Conservation (phyloP, 2,329 filamentous ascomycete species). For the Acarospora socialis region DNA sequence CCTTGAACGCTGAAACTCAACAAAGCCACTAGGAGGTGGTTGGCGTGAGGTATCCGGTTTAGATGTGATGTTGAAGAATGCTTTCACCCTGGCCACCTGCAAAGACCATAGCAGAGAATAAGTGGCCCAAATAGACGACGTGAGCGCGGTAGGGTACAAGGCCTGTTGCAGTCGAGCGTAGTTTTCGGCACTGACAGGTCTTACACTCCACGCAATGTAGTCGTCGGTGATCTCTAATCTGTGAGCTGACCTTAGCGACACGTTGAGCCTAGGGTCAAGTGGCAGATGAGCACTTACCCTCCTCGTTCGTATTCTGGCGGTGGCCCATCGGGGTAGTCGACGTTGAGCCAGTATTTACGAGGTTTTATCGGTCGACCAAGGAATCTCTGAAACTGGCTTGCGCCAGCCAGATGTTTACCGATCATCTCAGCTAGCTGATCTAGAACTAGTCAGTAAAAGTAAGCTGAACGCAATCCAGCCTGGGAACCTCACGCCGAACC, state of each 20-base stretch:
- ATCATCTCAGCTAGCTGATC: conserved; percentile 5
- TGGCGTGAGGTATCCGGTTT: conserved; percentile 19
- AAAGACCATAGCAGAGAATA: conserved; percentile 22
- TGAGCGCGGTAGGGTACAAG: conserved; percentile 25
- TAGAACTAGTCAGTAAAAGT: conserved; percentile 1
- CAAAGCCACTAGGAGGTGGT: conserved; percentile 17
- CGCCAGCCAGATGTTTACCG: neutral
- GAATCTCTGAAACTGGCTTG: conserved; percentile 3
- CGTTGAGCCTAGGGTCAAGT: no score
- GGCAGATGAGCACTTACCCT: conserved; percentile 22
- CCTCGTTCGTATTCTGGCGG: conserved; percentile 34
- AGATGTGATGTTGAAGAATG: conserved; percentile 22
- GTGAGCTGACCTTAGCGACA: neutral
- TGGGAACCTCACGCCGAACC: conserved; percentile 22
- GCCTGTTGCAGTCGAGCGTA: conserved; percentile 25
- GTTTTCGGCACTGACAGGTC: conserved; percentile 25
- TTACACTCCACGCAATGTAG: conserved; percentile 27
- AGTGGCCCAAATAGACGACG: conserved; percentile 22
- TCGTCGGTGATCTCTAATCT: conserved; percentile 25
- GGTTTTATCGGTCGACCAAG: conserved; percentile 18
- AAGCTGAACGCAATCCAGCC: neutral
- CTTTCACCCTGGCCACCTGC: conserved; percentile 23
- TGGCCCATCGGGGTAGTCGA: conserved; percentile 33
- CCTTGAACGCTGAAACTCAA: conserved; percentile 11
- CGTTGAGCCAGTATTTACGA: conserved; percentile 34